A percentile compares a stretch with the other conserved stretches of the same genome.
Evolutionary conservation across 768 basidiomycete species (phyloP).

Genomic region (Inosperma sp.): DNA sequence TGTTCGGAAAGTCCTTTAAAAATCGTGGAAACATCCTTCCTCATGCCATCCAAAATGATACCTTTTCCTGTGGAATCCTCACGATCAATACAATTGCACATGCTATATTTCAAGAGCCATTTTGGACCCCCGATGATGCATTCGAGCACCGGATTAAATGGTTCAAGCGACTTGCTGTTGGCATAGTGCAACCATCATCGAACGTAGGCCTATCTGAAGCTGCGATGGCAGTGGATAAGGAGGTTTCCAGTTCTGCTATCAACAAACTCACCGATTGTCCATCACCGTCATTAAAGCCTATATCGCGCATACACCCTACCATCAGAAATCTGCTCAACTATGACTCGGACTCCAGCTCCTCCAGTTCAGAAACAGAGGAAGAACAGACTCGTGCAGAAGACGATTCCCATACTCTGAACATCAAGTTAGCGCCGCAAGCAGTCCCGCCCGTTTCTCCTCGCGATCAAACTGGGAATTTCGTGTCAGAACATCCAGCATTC

Average conservation of each 20-base stretch:
- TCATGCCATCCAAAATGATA: constrained; percentile 17
- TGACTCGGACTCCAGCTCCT: not conserved
- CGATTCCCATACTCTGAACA: not conserved
- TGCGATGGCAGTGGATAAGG: too few species aligned
- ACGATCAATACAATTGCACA: constrained; percentile 19
- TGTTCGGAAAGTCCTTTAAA: not conserved
- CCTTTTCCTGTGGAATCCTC: constrained; percentile 17
- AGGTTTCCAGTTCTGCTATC: not conserved
- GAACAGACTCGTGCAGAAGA: too few species aligned
- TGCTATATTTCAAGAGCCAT: constrained; percentile 9
- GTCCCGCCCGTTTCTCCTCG: too few species aligned
- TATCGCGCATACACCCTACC: not conserved
- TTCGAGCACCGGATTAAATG: constrained; percentile 5
- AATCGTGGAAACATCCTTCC: not conserved
- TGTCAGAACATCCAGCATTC: too few species aligned
- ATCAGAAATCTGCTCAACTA: not conserved
- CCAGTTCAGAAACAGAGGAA: not conserved
- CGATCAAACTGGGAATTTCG: too few species aligned
- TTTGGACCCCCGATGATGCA: constrained; percentile 1
- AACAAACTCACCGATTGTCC: not conserved
- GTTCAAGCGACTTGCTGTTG: constrained; percentile 11
- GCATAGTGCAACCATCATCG: not conserved
- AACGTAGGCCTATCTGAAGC: too few species aligned
- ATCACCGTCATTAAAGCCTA: not conserved
- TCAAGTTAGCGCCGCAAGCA: not conserved